Evolutionary conservation across 352 stramenopile species (phyloP).

Genomic region (Pilasporangium apinafurcum): DNA sequence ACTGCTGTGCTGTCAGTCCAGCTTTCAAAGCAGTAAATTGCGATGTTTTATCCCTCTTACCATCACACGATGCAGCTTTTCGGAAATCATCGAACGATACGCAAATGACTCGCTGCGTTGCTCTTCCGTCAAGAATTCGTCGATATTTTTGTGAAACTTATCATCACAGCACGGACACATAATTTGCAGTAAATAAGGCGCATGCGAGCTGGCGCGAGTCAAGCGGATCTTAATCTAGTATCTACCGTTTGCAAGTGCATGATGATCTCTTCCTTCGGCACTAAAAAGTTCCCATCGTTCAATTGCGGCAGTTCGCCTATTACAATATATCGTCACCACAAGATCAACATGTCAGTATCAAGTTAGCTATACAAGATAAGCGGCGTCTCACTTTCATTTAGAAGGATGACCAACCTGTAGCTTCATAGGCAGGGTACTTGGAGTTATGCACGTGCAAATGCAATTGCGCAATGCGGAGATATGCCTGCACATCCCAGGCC

Average conservation of each 20-base stretch:
- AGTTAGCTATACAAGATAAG: neutral
- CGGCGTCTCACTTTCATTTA: neutral
- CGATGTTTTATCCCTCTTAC: too few species aligned
- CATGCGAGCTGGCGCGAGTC: neutral
- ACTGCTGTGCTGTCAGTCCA: too few species aligned
- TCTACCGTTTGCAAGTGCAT: slow-evolving; percentile 80
- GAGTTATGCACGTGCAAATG: slow-evolving; percentile 83
- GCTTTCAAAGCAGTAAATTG: too few species aligned
- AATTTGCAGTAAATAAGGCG: neutral
- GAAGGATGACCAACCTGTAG: slow-evolving; percentile 34
- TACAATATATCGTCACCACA: neutral
- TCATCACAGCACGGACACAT: too few species aligned
- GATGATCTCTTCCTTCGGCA: slow-evolving; percentile 80
- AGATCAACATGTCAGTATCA: neutral
- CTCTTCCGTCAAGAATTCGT: slow-evolving; percentile 51
- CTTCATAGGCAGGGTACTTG: slow-evolving; percentile 73
- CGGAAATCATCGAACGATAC: slow-evolving; percentile 74
- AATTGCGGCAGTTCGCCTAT: slow-evolving; percentile 76
- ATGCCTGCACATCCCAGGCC: slow-evolving; percentile 80
- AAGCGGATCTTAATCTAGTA: neutral
- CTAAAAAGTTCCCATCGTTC: slow-evolving; percentile 81
- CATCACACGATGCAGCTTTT: slow-evolving; percentile 80
- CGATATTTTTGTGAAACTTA: slow-evolving; percentile 80
- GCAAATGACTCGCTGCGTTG: slow-evolving; percentile 81
- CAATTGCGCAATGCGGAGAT: slow-evolving; percentile 72